Evolutionary conservation across 306 rosid species (phyloP), one percentile per base, ranked within the genome.

Genomic region (Clitoria ternatea): DNA sequence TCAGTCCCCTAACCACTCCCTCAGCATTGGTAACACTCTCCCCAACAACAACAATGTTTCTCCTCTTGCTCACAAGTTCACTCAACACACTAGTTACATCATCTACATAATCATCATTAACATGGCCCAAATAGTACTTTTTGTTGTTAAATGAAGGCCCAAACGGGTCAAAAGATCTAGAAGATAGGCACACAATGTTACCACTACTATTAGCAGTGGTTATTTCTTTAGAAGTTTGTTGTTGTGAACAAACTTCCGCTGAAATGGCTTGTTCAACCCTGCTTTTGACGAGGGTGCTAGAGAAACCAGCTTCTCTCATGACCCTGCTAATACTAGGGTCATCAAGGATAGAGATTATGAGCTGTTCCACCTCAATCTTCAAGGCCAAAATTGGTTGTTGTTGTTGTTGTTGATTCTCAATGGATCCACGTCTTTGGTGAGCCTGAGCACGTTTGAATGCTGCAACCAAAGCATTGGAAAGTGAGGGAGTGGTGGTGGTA

Each of bases 351-450:
- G 96, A 90, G 1, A 90, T 78, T 35, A 90, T 83, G 61, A 90
- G 85, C 80, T 90, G 96, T 36, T 90, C 92, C 11, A 87, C 84
- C 79, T 90, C 91, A 11, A 90, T 90, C 32, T 90, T 90, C 9
- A 90, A 87, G 1, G 96, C 93, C 1, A 90, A 37, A n/a, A 90
- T 85, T 7, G 93, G 91, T 72, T 59, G 64, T 20, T 27, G 30
- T 27, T 27, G 30, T 4, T 86, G 91, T 53, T 90, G 96, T 80
- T 87, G 96, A 62, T 87, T 90, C 78, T 90, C 96, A 26, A 84
- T 69, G 1, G 95, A 85, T 23, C 95, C 95, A 1, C 95, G 95
- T 35, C 91, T 85, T 8, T 59, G 65, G 65, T 59, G 65, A 32
- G 65, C 65, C 7, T 59, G 65, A 17, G 65, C 65, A 9, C 65